Conservation (phyloP, 1,284 basidiomycete genomes). For the Wallemia mellicola region DNA sequence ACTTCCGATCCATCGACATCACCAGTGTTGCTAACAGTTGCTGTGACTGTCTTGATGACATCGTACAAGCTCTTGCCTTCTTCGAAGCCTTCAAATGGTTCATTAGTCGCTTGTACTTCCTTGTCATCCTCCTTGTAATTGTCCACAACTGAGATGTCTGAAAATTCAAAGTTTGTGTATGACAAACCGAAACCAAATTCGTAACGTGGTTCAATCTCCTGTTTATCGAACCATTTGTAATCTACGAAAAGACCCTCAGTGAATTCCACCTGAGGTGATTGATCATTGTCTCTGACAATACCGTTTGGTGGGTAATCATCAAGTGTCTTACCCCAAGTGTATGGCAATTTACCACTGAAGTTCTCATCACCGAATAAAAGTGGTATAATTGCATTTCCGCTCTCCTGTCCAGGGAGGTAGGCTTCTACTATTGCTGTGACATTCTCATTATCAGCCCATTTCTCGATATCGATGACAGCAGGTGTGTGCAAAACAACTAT, state of each 20-base stretch:
- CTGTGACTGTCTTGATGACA: background rate
- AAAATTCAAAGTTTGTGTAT: background rate
- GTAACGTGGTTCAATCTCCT: constrained; percentile 27
- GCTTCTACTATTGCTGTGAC: constrained; percentile 23
- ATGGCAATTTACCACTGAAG: constrained; percentile 43
- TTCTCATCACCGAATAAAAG: constrained; percentile 38
- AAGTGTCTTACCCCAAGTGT: constrained; percentile 39
- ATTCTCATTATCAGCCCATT: constrained; percentile 30
- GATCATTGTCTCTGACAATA: constrained; percentile 5
- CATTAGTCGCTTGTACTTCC: background rate
- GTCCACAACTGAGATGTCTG: background rate
- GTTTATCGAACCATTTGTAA: constrained; percentile 43
- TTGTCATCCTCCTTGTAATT: background rate
- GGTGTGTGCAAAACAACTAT: background rate
- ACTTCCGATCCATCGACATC: background rate
- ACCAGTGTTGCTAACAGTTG: background rate
- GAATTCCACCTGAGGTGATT: constrained; percentile 8
- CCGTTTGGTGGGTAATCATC: constrained; percentile 27
- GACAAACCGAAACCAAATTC: constrained; percentile 1
- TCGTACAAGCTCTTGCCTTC: background rate
- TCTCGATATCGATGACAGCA: constrained; percentile 21
- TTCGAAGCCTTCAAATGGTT: background rate
- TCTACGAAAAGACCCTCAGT: constrained; percentile 34
- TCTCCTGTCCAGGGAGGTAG: constrained; percentile 37
- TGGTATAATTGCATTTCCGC: constrained; percentile 41